phyloP scores from a whole-genome alignment of 1,284 basidiomycete genomes.

The Tylopilus sp. region DNA sequence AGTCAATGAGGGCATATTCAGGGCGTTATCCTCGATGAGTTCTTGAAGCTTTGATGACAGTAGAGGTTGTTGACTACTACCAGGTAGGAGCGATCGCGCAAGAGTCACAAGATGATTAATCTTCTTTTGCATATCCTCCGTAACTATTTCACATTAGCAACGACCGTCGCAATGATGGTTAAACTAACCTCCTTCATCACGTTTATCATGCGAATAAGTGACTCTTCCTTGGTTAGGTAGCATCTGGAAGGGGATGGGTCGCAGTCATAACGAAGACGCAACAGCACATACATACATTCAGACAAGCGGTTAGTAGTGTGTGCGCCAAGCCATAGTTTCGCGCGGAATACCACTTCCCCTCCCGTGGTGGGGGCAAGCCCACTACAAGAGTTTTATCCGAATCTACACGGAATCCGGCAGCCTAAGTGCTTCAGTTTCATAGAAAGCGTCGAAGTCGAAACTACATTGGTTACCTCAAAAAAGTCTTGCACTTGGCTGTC shows the following conservation, averaged over 20 bases:
- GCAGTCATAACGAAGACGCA: not conserved
- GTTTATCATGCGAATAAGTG: slow-evolving; percentile 14
- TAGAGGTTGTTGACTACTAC: slow-evolving; percentile 27
- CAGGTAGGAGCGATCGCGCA: slow-evolving; percentile 39
- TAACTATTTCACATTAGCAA: slow-evolving; percentile 22
- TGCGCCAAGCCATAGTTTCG: slow-evolving; percentile 45
- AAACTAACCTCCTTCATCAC: slow-evolving; percentile 21
- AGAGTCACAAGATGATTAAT: slow-evolving; percentile 38
- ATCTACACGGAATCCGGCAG: slow-evolving; percentile 42
- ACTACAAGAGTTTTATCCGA: slow-evolving; percentile 43
- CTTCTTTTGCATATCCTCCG: slow-evolving; percentile 31
- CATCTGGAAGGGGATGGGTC: slow-evolving; percentile 28
- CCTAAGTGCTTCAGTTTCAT: slow-evolving; percentile 26
- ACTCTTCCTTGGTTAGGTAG: slow-evolving; percentile 34
- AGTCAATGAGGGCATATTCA: slow-evolving; percentile 29
- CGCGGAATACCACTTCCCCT: slow-evolving; percentile 35
- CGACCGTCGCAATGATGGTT: not conserved
- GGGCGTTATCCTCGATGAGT: slow-evolving; percentile 34
- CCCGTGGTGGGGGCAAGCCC: slow-evolving; percentile 43
- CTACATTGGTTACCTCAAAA: slow-evolving; percentile 37
- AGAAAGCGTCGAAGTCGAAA: not conserved
- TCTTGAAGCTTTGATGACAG: slow-evolving; percentile 31
- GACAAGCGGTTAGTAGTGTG: slow-evolving; percentile 36
- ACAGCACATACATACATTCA: slow-evolving; percentile 32
- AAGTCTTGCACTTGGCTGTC: slow-evolving; percentile 48